Conservation (phyloP, 768 basidiomycete species). For the Lactarius akahatsu region DNA sequence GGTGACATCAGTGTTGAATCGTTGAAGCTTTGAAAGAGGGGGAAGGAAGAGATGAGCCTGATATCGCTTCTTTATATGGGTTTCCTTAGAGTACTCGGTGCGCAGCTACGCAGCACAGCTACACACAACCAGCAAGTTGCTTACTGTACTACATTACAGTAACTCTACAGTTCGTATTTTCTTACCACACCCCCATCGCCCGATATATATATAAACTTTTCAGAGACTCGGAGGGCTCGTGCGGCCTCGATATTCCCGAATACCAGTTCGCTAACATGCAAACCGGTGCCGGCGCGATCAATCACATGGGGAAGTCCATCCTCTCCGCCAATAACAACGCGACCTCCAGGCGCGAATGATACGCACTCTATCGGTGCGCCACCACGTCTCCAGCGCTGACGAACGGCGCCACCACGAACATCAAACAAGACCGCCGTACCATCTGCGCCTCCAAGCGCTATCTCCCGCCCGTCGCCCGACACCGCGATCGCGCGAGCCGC, state of each 20-base stretch:
- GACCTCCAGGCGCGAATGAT: slow-evolving; percentile 11
- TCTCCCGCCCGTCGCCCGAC: slow-evolving; percentile 8
- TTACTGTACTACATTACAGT: neutral
- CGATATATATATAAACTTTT: slow-evolving; percentile 20
- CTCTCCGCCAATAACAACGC: slow-evolving; percentile 27
- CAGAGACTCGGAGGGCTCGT: slow-evolving; percentile 20
- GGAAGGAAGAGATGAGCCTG: neutral
- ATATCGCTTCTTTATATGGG: neutral
- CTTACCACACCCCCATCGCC: slow-evolving; percentile 27
- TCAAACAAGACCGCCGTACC: slow-evolving; percentile 24
- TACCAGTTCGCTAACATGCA: slow-evolving; percentile 25
- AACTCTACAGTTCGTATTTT: slow-evolving; percentile 24
- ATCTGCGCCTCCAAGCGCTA: slow-evolving; percentile 21
- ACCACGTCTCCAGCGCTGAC: slow-evolving; percentile 25
- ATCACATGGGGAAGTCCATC: slow-evolving; percentile 29
- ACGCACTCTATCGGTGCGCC: slow-evolving; percentile 19
- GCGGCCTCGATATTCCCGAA: slow-evolving; percentile 30
- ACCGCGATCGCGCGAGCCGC: slow-evolving; percentile 22
- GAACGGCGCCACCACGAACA: slow-evolving; percentile 8
- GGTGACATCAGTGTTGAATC: slow-evolving; percentile 45
- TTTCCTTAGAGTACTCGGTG: neutral
- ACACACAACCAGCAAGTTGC: slow-evolving; percentile 6
- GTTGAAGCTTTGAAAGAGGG: slow-evolving; percentile 12
- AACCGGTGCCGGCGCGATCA: neutral
- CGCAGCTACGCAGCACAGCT: neutral